Base-by-base conservation (phyloP, 1,139 yeast species). In the Protomyces inundatus region DNA sequence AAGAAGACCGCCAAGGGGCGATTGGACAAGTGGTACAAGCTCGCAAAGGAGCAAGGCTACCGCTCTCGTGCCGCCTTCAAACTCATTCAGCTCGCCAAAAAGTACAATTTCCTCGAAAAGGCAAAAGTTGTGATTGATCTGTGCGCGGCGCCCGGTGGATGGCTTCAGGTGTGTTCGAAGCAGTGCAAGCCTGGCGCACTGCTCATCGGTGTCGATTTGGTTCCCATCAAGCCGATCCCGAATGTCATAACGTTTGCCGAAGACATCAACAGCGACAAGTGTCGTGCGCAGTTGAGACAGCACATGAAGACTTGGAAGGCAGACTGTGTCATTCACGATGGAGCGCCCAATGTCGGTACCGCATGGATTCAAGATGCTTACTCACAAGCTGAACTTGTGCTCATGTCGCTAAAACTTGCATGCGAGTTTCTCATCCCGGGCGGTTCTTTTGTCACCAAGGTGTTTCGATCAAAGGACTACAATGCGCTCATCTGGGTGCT, bases 361-460 rank as follows among this genome's bases (percentile, higher is more conserved):
- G 96, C 97, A 33, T 95, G 98, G 98, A 93, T 89, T 37, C 98
- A 95, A 76, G 99, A 93, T 84, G 98, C 98, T 1, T 95, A 89
- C 77, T 90, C 98, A 1, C 99, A 93, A 78, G 90, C 97, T 30
- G 98, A 93, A 74, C 84, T 93, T 72, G 95, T 96, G 40, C 80
- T 93, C 70, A 96, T 90, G 78, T 96, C 98, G 40, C 80, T 95
- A 71, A 90, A 87, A 74, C 81, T 93, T 69, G 98, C 98, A 0
- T 96, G 87, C n/a, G 98, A 95, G 76, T 90, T 93, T 75, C 81
- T 95, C 72, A 80, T 82, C 37, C 88, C 88, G 12, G 97, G 97
- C 61, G 99, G 99, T 69, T 90, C 95, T n/a, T 93, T 93, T 75
- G 91, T 93, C 52, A 93, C 99, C 63, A 93, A 93, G 75, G 87